These are phyloP conservation scores for Speleostelium caveatum DNA, from an alignment of 78 protist species.

Conservation along the genomic window DNA sequence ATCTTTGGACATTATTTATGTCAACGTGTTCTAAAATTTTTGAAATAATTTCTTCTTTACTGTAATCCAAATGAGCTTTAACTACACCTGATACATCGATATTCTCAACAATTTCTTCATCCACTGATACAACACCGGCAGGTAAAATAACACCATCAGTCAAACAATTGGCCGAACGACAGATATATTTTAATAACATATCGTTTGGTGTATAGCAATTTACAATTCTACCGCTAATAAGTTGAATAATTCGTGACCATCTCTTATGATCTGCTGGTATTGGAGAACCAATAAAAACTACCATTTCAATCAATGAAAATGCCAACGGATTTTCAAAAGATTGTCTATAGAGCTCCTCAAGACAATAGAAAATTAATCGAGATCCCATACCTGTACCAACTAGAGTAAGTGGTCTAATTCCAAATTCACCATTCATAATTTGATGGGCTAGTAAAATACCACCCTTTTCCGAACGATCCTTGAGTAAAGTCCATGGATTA, in stretches of 20 bases:
- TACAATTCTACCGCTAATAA: slow-evolving; percentile 38
- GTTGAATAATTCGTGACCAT: slow-evolving; percentile 22
- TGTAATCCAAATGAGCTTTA: slow-evolving; percentile 60
- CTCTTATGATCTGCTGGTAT: slow-evolving; percentile 32
- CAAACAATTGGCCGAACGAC: slow-evolving; percentile 52
- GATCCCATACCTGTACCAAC: slow-evolving; percentile 60
- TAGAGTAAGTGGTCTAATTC: slow-evolving; percentile 64
- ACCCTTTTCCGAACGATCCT: slow-evolving; percentile 74
- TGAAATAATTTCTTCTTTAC: slow-evolving; percentile 17
- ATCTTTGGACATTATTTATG: slow-evolving; percentile 20
- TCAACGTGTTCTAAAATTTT: slow-evolving; percentile 25
- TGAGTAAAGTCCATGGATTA: slow-evolving; percentile 67
- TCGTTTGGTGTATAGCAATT: slow-evolving; percentile 54
- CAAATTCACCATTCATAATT: slow-evolving; percentile 40
- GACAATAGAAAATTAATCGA: slow-evolving; percentile 42
- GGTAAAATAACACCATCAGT: slow-evolving; percentile 53
- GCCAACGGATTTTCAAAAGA: slow-evolving; percentile 4
- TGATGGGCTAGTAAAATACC: slow-evolving; percentile 65
- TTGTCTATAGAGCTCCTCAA: slow-evolving; percentile 34
- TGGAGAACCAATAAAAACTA: slow-evolving; percentile 58
- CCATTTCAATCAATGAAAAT: slow-evolving; percentile 42
- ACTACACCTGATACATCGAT: slow-evolving; percentile 56
- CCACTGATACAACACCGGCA: slow-evolving; percentile 47
- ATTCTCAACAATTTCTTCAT: slow-evolving; percentile 40
- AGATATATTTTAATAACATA: slow-evolving; percentile 46